Evolutionary conservation across 495 filamentous ascomycete species (phyloP), one percentile per base, ranked within the genome.

Genomic region (Hypoxylon fragiforme): DNA sequence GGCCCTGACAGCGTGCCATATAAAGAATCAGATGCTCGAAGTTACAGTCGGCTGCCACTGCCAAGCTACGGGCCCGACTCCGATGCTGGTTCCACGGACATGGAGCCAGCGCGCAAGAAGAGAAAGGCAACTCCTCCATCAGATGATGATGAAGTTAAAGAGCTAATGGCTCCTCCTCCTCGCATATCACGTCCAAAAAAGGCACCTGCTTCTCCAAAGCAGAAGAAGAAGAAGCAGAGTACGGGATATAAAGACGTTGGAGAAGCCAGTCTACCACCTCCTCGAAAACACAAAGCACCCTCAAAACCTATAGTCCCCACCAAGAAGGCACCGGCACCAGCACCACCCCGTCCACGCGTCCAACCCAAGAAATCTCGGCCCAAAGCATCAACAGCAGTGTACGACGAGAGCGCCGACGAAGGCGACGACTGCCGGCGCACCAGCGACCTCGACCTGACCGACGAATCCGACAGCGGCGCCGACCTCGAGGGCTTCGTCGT

Each of bases 371-470:
- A 49, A 24, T 54, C 46, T 7, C 16, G 42, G 34, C 11, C 14
- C 34, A 5, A 0, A 7, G 1, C 44, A 51, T 53, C 52, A 34
- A 1, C 44, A 51, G 55, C 52, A 34, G 47, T 39, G 31, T 66
- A 70, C 44, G 70, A 73, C 42, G 60, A 70, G 26, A 64, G 70
- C 24, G 71, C 74, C 12, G 76, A 79, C 28, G 37, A 70, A 37
- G 76, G 76, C 7, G 76, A 79, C 48, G 73, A 75, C 50, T 79
- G 76, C 56, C 70, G 57, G 6, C 68, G 74, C n/a, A 75, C 75
- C 0, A 75, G 72, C 53, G 75, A 79, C 50, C 50, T 78, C 20
- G 69, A 73, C 7, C 60, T 71, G 8, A 67, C 70, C 4, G 71
- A 78, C 26, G 76, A 73, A 15, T 76, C 72, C 0, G 77, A 80